Percentiles rank a stretch among this genome's conserved stretches.
phyloP scores from a whole-genome alignment of 108 stramenopile species.

The Fragilariopsis cylindrus region DNA sequence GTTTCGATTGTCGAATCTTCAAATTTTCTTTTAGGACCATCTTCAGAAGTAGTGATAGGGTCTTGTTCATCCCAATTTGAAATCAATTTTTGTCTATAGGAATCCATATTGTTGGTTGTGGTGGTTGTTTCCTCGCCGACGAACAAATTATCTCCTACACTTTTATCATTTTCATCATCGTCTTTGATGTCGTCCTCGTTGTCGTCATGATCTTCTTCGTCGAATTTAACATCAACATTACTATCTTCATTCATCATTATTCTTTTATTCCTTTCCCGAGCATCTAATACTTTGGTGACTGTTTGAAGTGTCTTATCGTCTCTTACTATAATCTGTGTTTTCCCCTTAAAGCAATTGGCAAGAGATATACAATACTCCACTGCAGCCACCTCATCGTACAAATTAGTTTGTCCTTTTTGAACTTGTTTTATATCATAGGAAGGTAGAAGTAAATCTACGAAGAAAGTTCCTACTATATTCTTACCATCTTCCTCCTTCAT shows the following conservation, averaged over 20 bases:
- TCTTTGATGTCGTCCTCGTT: constrained; percentile 13
- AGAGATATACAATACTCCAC: constrained; percentile 47
- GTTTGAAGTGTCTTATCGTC: constrained; percentile 32
- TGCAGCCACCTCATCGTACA: constrained; percentile 53
- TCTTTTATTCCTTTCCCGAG: constrained; percentile 17
- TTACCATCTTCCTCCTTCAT: constrained; percentile 1
- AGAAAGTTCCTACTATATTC: constrained; percentile 19
- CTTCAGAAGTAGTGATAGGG: not conserved
- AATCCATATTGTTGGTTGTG: constrained; percentile 2
- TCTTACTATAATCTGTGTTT: constrained; percentile 32
- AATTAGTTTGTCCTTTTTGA: constrained; percentile 13
- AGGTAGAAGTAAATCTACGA: constrained; percentile 46
- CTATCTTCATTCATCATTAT: not conserved
- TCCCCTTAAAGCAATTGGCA: constrained; percentile 24
- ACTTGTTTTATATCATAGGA: constrained; percentile 43
- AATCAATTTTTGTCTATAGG: constrained; percentile 40
- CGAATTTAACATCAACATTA: constrained; percentile 1
- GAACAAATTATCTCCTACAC: not conserved
- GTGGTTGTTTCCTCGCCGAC: constrained; percentile 15
- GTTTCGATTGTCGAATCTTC: constrained; percentile 4
- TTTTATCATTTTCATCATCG: constrained; percentile 22
- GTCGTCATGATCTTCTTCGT: constrained; percentile 26
- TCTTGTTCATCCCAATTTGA: constrained; percentile 32
- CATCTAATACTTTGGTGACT: constrained; percentile 26
- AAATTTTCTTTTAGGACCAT: not conserved